Evolutionary conservation across 169 alveolate genomes (phyloP).

Genomic region (Plasmodium yoelii): DNA sequence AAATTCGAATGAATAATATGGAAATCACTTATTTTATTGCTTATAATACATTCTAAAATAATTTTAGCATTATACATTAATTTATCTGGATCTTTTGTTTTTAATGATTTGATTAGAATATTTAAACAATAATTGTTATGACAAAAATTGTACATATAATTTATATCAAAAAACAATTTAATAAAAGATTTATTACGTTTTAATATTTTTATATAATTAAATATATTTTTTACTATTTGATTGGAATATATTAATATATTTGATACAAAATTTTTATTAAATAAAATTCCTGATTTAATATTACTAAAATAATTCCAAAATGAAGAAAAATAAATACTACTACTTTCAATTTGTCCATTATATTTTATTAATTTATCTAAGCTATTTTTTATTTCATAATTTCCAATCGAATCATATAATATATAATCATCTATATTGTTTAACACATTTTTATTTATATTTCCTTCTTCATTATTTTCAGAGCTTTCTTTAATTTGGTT

Average conservation of each 20-base stretch:
- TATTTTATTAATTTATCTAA: background rate
- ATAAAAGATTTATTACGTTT: slow-evolving; percentile 44
- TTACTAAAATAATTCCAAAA: background rate
- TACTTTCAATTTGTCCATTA: background rate
- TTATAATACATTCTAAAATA: slow-evolving; percentile 27
- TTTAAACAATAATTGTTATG: slow-evolving; percentile 35
- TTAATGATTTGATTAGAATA: slow-evolving; percentile 10
- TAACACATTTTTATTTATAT: too few species aligned
- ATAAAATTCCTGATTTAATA: slow-evolving; percentile 18
- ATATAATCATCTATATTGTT: background rate
- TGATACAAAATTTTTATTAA: slow-evolving; percentile 11
- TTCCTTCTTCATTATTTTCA: too few species aligned
- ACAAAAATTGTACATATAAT: slow-evolving; percentile 51
- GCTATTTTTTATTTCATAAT: background rate
- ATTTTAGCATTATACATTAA: slow-evolving; percentile 55
- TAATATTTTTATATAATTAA: slow-evolving; percentile 51
- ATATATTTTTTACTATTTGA: slow-evolving; percentile 14
- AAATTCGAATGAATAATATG: slow-evolving; percentile 46
- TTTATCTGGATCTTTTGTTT: slow-evolving; percentile 20
- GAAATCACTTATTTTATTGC: slow-evolving; percentile 37
- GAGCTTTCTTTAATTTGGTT: too few species aligned
- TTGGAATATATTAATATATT: background rate
- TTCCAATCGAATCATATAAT: background rate
- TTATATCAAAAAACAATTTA: slow-evolving; percentile 42
- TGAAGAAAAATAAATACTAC: background rate